Evolutionary conservation across 805 yeast genomes (phyloP), one percentile per base, ranked within the genome.

Genomic region (Wickerhamomyces canadensis): DNA sequence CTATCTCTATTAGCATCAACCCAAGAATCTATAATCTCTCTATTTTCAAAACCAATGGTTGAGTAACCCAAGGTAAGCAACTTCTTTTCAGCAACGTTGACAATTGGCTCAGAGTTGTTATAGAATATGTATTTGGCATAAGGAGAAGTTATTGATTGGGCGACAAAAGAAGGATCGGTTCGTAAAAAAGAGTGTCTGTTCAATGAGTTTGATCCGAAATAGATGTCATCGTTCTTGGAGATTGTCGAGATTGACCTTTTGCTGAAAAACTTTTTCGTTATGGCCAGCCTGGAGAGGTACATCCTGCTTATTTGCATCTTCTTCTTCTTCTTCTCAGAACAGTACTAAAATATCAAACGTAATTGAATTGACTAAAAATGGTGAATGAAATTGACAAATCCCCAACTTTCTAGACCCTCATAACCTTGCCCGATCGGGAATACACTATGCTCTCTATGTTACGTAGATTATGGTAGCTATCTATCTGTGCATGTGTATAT

Each of bases 101-200:
- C 52, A 2, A 54, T 13, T 4, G 66, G 68, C 18, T 52, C 48
- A 2, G 58, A 53, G 6, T 62, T 45, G 15, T 62, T 51, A 28
- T 57, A 55, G 29, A 66, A 64, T 13, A 65, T 43, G 31, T 72
- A 66, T 26, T 71, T 57, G 1, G 80, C 57, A n/a, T 67, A 56
- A 2, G 68, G 62, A 35, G 69, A 74, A 4, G 48, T 43, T 8
- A 70, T 55, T 2, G 78, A 66, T 18, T 62, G 57, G 33, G 59
- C 51, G 15, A 76, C 58, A 44, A 77, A 78, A 12, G 61, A 68
- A 9, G 58, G 35, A 45, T 76, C 79, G 19, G 66, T 71, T 43
- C 83, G 59, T 11, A 78, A 54, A 44, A 77, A 78, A 3, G 80
- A 74, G 7, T 74, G 79, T 40, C 83, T 55, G 48, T 78, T 77